Conservation (phyloP, 2,329 filamentous ascomycete species). For the Emergomyces orientalis region DNA sequence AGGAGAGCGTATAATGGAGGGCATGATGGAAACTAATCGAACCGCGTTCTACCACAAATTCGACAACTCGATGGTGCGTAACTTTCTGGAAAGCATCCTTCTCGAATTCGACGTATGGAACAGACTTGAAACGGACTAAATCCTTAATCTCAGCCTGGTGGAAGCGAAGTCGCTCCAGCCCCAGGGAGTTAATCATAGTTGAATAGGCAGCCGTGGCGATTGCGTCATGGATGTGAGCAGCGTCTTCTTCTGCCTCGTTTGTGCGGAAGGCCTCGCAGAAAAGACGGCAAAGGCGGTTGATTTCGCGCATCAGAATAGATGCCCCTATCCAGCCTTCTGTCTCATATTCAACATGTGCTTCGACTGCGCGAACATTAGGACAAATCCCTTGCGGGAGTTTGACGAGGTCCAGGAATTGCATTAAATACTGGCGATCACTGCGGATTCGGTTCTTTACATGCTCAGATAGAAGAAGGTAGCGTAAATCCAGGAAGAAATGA, state of each 20-base stretch:
- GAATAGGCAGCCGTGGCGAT: slow-evolving; percentile 59
- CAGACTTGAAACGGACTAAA: slow-evolving; percentile 69
- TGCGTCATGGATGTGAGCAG: slow-evolving; percentile 60
- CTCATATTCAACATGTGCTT: slow-evolving; percentile 96
- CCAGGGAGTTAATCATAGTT: slow-evolving; percentile 81
- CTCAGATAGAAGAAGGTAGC: slow-evolving; percentile 78
- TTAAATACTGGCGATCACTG: slow-evolving; percentile 72
- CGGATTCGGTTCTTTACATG: slow-evolving; percentile 81
- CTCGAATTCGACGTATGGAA: slow-evolving; percentile 75
- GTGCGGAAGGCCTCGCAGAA: slow-evolving; percentile 79
- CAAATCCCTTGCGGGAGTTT: slow-evolving; percentile 97
- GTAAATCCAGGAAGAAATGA: slow-evolving; percentile 92
- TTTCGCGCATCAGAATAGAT: slow-evolving; percentile 85
- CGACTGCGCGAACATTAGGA: slow-evolving; percentile 81
- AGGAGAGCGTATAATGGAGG: slow-evolving; percentile 90
- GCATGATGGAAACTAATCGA: slow-evolving; percentile 96
- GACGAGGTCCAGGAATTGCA: slow-evolving; percentile 91
- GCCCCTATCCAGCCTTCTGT: slow-evolving; percentile 97
- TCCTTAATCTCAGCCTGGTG: slow-evolving; percentile 80
- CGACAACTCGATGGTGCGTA: slow-evolving; percentile 60
- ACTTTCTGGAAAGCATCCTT: slow-evolving; percentile 33
- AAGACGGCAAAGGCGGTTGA: slow-evolving; percentile 83
- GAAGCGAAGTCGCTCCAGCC: slow-evolving; percentile 79
- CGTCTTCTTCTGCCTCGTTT: slow-evolving; percentile 53
- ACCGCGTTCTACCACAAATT: slow-evolving; percentile 79